Percentiles rank a stretch among this genome's conserved stretches.
phyloP scores from a whole-genome alignment of 371 early-diverging fungal species.

The Nosema muscidifuracis region DNA sequence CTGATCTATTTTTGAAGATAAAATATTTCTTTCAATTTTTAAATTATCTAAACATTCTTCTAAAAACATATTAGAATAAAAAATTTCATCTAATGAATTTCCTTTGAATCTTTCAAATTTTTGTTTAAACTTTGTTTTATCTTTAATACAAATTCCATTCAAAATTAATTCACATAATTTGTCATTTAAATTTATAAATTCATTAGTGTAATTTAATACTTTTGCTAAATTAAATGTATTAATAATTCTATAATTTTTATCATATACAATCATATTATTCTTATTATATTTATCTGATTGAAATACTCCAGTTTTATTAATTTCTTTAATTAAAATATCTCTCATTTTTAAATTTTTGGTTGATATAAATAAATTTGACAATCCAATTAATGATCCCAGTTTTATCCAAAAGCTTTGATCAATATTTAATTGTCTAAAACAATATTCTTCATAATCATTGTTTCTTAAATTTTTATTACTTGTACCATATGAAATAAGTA shows the following conservation, averaged over 20 bases:
- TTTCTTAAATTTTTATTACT: slow-evolving; percentile 15
- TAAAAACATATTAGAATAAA: slow-evolving; percentile 34
- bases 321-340: slow-evolving; percentile 2
- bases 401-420: slow-evolving; percentile 6
- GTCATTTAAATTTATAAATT: slow-evolving; percentile 27
- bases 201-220: background rate
- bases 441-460: background rate
- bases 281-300: slow-evolving; percentile 25
- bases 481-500: slow-evolving; percentile 7
- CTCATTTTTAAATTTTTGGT: background rate
- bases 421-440: background rate
- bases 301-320: slow-evolving; percentile 20
- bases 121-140: background rate
- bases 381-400: slow-evolving; percentile 2
- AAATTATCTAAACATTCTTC: background rate
- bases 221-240: slow-evolving; percentile 1
- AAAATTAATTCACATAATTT: slow-evolving; percentile 32
- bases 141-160: slow-evolving; percentile 30
- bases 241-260: slow-evolving; percentile 25
- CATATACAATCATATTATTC: slow-evolving; percentile 29
- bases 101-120: slow-evolving; percentile 17
- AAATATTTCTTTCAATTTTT: no score
- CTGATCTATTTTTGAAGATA: no score
- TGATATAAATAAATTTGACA: slow-evolving; percentile 20
- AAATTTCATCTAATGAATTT: slow-evolving; percentile 46